A percentile compares a stretch with the other conserved stretches of the same genome.
phyloP scores from a whole-genome alignment of 805 yeast species.

The Isabelozyma heimii region DNA sequence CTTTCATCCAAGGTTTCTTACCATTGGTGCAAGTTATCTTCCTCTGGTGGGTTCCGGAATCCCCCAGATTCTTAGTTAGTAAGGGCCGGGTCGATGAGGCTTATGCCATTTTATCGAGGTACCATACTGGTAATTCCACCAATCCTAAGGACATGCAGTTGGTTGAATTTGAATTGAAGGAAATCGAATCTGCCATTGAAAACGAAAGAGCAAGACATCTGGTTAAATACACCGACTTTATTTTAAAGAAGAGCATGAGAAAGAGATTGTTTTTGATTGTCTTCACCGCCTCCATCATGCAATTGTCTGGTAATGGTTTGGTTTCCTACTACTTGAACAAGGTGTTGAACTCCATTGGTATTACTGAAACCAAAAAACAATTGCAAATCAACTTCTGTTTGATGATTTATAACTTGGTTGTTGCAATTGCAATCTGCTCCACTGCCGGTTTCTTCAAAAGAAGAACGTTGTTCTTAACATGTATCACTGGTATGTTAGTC shows the following conservation, averaged over 20 bases:
- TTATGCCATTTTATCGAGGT: conserved; percentile 32
- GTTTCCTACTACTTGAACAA: conserved; percentile 49
- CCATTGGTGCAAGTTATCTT: conserved; percentile 42
- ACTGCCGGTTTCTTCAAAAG: conserved; percentile 22
- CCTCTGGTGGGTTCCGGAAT: conserved; percentile 45
- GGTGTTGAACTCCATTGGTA: conserved; percentile 53
- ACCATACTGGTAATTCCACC: conserved; percentile 39
- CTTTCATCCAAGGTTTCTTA: conserved; percentile 47
- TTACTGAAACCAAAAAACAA: conserved; percentile 44
- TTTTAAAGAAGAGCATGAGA: conserved; percentile 36
- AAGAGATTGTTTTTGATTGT: conserved; percentile 37
- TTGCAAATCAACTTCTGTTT: conserved; percentile 51
- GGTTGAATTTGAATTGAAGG: conserved; percentile 38
- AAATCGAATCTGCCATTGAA: conserved; percentile 38
- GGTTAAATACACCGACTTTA: conserved; percentile 36
- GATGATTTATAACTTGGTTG: conserved; percentile 44
- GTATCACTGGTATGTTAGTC: conserved; percentile 5
- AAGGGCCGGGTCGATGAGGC: conserved; percentile 45
- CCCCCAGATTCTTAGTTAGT: conserved; percentile 45
- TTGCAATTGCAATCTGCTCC: conserved; percentile 14
- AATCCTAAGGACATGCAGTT: conserved; percentile 23
- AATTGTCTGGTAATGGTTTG: conserved; percentile 51
- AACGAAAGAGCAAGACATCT: conserved; percentile 33
- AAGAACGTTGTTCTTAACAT: conserved; percentile 22
- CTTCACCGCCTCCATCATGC: conserved; percentile 37